Conservation (phyloP, 1,139 yeast species). For the Ashbya aceris region DNA sequence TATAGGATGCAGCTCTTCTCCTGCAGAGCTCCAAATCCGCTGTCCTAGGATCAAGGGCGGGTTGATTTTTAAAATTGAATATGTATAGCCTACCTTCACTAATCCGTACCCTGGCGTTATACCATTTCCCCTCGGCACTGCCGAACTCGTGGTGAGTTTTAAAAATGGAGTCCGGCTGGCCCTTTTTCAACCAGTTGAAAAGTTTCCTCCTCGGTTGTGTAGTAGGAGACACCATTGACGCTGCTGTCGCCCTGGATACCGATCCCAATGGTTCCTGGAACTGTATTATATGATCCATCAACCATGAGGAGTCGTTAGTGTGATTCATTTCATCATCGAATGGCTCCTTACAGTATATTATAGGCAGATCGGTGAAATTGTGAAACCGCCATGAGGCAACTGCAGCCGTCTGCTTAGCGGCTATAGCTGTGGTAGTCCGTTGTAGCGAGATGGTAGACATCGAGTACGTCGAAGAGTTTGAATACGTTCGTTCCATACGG, state of each 20-base stretch:
- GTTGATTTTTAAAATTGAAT: slow-evolving; percentile 9
- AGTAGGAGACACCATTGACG: slow-evolving; percentile 1
- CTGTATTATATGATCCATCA: slow-evolving; percentile 16
- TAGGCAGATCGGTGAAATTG: slow-evolving; percentile 17
- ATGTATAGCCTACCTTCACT: slow-evolving; percentile 23
- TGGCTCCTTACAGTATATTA: slow-evolving; percentile 18
- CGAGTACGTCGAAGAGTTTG: slow-evolving; percentile 8
- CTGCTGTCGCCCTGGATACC: no score
- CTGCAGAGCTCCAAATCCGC: slow-evolving; percentile 28
- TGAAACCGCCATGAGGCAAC: slow-evolving; percentile 22
- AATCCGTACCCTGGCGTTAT: slow-evolving; percentile 16
- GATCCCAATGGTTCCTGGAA: slow-evolving; percentile 1
- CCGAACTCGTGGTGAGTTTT: slow-evolving; percentile 5
- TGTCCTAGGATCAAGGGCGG: slow-evolving; percentile 18
- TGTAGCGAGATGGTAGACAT: slow-evolving; percentile 3
- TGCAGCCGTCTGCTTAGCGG: slow-evolving; percentile 7
- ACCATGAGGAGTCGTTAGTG: slow-evolving; percentile 17
- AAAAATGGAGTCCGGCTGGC: slow-evolving; percentile 6
- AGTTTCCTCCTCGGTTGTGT: slow-evolving; percentile 4
- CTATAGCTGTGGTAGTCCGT: background rate
- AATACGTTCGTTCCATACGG: slow-evolving; percentile 3
- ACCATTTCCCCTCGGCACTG: slow-evolving; percentile 11
- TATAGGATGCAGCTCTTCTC: slow-evolving; percentile 13
- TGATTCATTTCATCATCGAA: slow-evolving; percentile 15
- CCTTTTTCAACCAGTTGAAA: slow-evolving; percentile 7